Conservation (phyloP, 192 early-diverging fungal species). For the Linnemannia elongata region DNA sequence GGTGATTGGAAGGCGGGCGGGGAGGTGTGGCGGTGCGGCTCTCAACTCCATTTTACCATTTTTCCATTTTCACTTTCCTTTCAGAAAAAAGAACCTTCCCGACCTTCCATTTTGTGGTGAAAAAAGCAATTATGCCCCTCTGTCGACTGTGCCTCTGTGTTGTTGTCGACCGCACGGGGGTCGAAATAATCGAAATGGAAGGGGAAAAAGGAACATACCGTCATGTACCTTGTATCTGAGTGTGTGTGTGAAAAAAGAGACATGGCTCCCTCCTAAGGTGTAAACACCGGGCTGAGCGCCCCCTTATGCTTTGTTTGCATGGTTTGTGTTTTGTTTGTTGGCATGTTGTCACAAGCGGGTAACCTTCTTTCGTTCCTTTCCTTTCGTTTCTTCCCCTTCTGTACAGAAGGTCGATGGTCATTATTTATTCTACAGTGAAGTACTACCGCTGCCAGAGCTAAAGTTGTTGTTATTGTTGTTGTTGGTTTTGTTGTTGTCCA, state of each 20-base stretch:
- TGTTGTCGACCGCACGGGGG: not conserved
- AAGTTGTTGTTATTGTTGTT: not conserved
- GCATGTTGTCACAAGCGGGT: not conserved
- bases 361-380: not conserved
- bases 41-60: not conserved
- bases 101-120: not conserved
- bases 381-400: not conserved
- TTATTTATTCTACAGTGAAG: not conserved
- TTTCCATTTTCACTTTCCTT: not conserved
- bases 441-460: not conserved
- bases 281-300: constrained; percentile 2
- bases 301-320: not conserved
- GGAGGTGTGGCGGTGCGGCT: not conserved
- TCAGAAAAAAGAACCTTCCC: not conserved
- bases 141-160: not conserved
- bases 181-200: not conserved
- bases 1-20: not conserved
- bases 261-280: not conserved
- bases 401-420: not conserved
- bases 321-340: not conserved
- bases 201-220: not conserved
- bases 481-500: not conserved
- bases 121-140: not conserved
- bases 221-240: not conserved
- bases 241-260: not conserved